phyloP scores from a whole-genome alignment of 2,329 filamentous ascomycete genomes.

The Sphaerulina musiva region DNA sequence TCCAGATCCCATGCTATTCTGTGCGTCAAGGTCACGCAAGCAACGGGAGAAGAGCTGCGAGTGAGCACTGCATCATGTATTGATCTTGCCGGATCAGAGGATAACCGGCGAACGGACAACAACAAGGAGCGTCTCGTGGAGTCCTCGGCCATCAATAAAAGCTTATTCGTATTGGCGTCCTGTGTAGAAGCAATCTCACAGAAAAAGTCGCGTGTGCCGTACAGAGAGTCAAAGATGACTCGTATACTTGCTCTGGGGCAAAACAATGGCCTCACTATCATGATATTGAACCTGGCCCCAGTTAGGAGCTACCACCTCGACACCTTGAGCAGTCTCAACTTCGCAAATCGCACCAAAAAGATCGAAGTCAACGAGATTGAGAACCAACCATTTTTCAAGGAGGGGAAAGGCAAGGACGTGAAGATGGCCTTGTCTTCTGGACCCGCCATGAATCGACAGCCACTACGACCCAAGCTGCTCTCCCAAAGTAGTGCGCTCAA shows the following conservation, averaged over 20 bases:
- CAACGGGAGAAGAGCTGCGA: conserved; percentile 58
- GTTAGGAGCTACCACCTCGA: conserved; percentile 90
- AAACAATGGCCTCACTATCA: conserved; percentile 90
- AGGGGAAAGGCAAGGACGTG: conserved; percentile 30
- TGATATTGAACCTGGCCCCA: conserved; percentile 92
- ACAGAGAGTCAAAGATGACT: conserved; percentile 95
- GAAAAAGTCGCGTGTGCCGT: conserved; percentile 71
- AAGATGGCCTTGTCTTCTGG: conserved; percentile 32
- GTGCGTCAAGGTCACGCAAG: conserved; percentile 79
- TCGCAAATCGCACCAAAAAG: conserved; percentile 90
- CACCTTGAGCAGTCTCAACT: conserved; percentile 86
- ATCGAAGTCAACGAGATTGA: conserved; percentile 94
- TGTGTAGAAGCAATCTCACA: conserved; percentile 91
- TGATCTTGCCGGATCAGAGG: conserved; percentile 89
- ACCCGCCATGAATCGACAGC: conserved; percentile 55
- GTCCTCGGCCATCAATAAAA: conserved; percentile 96
- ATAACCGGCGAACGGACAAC: conserved; percentile 90
- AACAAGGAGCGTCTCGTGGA: conserved; percentile 88
- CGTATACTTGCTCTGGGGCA: conserved; percentile 85
- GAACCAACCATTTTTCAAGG: conserved; percentile 76
- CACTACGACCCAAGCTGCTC: conserved; percentile 68
- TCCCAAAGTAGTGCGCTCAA: conserved; percentile 60
- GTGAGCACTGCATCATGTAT: conserved; percentile 88
- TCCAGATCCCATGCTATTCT: conserved; percentile 94
- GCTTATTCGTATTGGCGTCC: conserved; percentile 85